Base-by-base conservation (phyloP, 1,284 basidiomycete species). In the Sporisorium reilianum region DNA sequence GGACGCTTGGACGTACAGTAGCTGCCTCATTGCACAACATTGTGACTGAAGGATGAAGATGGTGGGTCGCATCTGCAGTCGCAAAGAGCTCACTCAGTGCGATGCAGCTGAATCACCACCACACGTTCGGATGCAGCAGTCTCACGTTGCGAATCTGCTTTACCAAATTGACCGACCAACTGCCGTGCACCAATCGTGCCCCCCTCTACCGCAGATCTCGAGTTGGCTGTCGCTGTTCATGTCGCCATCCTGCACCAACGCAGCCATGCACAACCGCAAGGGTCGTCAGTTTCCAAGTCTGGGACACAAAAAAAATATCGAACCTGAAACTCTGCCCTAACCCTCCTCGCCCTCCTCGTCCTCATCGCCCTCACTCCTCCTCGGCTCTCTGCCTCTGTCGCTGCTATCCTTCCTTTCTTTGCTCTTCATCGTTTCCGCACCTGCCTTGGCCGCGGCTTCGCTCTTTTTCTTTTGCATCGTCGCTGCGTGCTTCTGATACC, bases 261-360 rank as follows among this genome's bases (percentile, higher is more conserved):
- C n/a, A 32, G 34, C 30, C 36, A 25, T 30, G 28, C 26, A 36
- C 55, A 64, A 71, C 68, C 51, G 58, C 45, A 32, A 71, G 58
- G 68, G 68, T 71, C 63, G 58, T 64, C 58, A 51, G 3, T 57
- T 63, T 55, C 36, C 32, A 26, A 16, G 3, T 2, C 20, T 44
- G 10, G 38, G 38, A 42, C 5, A 16, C n/a, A 16, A 41, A 49
- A 61, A 54, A 41, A 36, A 41, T 4, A 18, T 38, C 36, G 36
- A 38, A 18, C 3, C 36, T 8, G 36, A 30, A 30, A 5, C 30
- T 6, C 5, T 5, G 34, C 7, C 36, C 36, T 38, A 1, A 3
- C 18, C 16, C 36, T 38, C 36, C 11, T 32, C 40, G n/a, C n/a
- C 32, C 25, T 41, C 45, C 55, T 42, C 28, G 38, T 44, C 44